Evolutionary conservation across 2,329 filamentous ascomycete species (phyloP), one percentile per base, ranked within the genome.

Genomic region (Teratosphaeria gauchensis): DNA sequence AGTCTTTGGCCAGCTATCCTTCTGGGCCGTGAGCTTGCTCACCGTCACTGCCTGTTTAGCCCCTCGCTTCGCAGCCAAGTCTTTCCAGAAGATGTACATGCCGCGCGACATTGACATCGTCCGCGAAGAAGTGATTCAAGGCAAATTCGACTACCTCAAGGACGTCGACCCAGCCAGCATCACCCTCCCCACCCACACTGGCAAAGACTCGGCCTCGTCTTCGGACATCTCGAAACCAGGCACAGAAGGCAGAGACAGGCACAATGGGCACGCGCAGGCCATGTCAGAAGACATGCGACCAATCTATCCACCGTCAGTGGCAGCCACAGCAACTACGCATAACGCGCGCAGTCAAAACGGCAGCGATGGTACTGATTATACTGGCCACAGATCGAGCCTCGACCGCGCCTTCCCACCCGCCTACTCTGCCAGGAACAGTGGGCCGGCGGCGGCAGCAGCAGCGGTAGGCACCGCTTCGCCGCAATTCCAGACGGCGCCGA

Each of bases 101-200:
- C 94, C 94, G 3, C 87, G 88, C 65, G 94, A 99, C 68, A 80
- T 96, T 59, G 94, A 99, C 72, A 95, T 99, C 64, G 86, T 99
- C 68, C 90, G 94, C 54, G 94, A 99, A 74, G 91, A 97, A 77
- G 85, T 95, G 61, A 84, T 84, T 31, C 80, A 86, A 75, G 94
- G 94, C 65, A 86, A 87, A 69, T 97, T 95, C 72, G 84, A 88
- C 64, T 84, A 90, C 67, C 79, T 92, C 55, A 82, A 85, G 58
- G 73, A 83, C 48, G 77, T 77, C 56, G 80, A 80, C 56, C 76
- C 78, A 5, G 60, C 59, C 6, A 63, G 62, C 30, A 62, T 69
- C 8, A 71, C 79, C 35, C 77, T 78, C n/a, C 77, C 66, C 58
- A 67, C 68, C 59, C 74, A 62, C 63, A 72, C 66, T 66, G 77